Percentiles rank a stretch among this genome's conserved stretches.
Conservation (phyloP, 78 protist genomes). For the Ministeria vibrans region DNA sequence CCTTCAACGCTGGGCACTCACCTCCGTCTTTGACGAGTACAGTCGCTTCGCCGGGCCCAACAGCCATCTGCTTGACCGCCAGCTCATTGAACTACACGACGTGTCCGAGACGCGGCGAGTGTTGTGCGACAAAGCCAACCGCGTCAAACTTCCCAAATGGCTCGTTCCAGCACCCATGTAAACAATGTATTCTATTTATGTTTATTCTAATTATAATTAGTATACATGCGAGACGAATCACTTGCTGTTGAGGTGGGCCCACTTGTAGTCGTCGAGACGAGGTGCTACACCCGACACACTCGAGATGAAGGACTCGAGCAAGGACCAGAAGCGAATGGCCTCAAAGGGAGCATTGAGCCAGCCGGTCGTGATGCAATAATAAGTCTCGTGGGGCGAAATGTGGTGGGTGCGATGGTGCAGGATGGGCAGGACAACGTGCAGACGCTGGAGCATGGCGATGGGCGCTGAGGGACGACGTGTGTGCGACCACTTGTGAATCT, state of each 20-base stretch:
- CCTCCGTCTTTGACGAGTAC: constrained; percentile 78
- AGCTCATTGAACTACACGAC: constrained; percentile 80
- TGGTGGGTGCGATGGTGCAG: constrained; percentile 64
- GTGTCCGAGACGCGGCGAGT: too few relatives aligned
- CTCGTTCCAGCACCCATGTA: too few relatives aligned
- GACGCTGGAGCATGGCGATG: constrained; percentile 25
- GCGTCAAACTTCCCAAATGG: too few relatives aligned
- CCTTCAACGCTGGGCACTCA: constrained; percentile 73
- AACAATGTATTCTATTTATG: too few relatives aligned
- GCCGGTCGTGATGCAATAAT: constrained; percentile 73
- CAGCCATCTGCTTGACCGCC: constrained; percentile 76
- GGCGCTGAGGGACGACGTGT: constrained; percentile 24
- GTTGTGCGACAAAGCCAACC: too few relatives aligned
- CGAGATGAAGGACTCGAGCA: not conserved
- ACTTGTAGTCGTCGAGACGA: not conserved
- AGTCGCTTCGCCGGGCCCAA: constrained; percentile 80
- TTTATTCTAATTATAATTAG: too few relatives aligned
- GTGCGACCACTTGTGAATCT: constrained; percentile 72
- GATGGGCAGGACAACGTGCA: constrained; percentile 49
- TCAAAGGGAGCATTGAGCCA: constrained; percentile 48
- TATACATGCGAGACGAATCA: too few relatives aligned
- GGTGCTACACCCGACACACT: not conserved
- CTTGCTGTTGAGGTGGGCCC: too few relatives aligned
- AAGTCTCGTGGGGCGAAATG: constrained; percentile 44
- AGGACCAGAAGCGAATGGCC: not conserved